Percentiles rank a stretch among this genome's conserved stretches.
These are phyloP conservation scores for Penicillium occitanis DNA, from an alignment of 2,329 filamentous ascomycete genomes.

Conservation along the genomic window DNA sequence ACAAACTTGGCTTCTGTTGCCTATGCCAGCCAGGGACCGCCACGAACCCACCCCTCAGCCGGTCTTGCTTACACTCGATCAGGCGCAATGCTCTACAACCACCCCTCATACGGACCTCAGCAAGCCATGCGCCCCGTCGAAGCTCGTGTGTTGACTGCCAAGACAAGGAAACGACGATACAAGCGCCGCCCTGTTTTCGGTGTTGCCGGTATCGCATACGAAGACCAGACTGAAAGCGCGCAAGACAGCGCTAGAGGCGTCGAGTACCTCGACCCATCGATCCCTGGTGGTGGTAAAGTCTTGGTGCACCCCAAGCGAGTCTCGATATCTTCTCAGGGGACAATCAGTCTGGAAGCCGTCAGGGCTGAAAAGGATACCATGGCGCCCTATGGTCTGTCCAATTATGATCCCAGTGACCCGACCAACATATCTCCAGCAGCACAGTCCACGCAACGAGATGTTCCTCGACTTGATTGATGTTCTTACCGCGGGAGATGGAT, in stretches of 20 bases:
- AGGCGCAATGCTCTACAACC: conserved; percentile 57
- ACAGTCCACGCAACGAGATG: conserved; percentile 27
- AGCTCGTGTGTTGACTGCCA: conserved; percentile 58
- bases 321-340: conserved; percentile 46
- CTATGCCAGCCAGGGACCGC: conserved; percentile 52
- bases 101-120: conserved; percentile 62
- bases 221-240: conserved; percentile 36
- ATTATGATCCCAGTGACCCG: conserved; percentile 30
- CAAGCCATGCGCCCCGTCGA: conserved; percentile 52
- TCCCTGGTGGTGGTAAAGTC: conserved; percentile 54
- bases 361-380: conserved; percentile 36
- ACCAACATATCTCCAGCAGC: conserved; percentile 32
- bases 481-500: neutral
- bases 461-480: conserved; percentile 33
- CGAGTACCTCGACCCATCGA: conserved; percentile 44
- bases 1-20: conserved; percentile 40
- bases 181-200: conserved; percentile 39
- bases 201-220: conserved; percentile 44
- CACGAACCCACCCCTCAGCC: conserved; percentile 64
- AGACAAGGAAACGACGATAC: conserved; percentile 35
- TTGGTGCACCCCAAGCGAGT: conserved; percentile 52
- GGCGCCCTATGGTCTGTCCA: conserved; percentile 39
- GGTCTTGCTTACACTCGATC: conserved; percentile 63
- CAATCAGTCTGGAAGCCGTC: conserved; percentile 41
- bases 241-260: conserved; percentile 42